phyloP scores from a whole-genome alignment of 306 rosid species.

The Pyrus betulifolia region DNA sequence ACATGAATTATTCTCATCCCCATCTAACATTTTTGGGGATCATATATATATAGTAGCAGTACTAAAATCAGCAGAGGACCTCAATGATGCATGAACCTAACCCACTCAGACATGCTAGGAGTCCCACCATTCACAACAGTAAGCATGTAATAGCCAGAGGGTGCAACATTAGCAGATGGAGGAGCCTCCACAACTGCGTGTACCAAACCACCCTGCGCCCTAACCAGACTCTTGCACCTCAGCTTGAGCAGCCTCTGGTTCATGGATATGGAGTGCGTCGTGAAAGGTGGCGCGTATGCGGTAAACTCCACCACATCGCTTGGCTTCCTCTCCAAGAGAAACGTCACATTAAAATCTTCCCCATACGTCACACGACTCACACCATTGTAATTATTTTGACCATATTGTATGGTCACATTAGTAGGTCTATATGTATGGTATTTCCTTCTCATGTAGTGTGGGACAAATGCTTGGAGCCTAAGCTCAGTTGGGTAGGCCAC shows the following conservation, averaged over 20 bases:
- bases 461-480: slow-evolving; percentile 72
- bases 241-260: slow-evolving; percentile 71
- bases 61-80: not conserved
- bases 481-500: slow-evolving; percentile 70
- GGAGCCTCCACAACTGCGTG: slow-evolving; percentile 52
- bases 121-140: slow-evolving; percentile 55
- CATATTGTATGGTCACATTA: slow-evolving; percentile 37
- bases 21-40: not conserved
- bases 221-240: slow-evolving; percentile 28
- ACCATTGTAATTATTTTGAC: not conserved
- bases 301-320: slow-evolving; percentile 29
- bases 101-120: slow-evolving; percentile 66
- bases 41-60: not conserved
- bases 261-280: slow-evolving; percentile 69
- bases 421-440: slow-evolving; percentile 38
- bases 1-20: not conserved
- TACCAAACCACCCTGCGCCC: slow-evolving; percentile 24
- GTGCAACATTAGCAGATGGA: slow-evolving; percentile 56
- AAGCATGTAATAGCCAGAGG: slow-evolving; percentile 62
- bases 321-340: slow-evolving; percentile 22
- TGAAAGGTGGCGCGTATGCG: slow-evolving; percentile 63
- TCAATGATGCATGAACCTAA: slow-evolving; percentile 32
- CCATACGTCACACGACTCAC: slow-evolving; percentile 43
- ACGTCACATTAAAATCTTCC: slow-evolving; percentile 39
- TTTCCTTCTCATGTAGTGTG: slow-evolving; percentile 40